Percentiles rank a stretch among this genome's conserved stretches.
Conservation (phyloP, 306 rosid species). For the Sicyos baderoa region DNA sequence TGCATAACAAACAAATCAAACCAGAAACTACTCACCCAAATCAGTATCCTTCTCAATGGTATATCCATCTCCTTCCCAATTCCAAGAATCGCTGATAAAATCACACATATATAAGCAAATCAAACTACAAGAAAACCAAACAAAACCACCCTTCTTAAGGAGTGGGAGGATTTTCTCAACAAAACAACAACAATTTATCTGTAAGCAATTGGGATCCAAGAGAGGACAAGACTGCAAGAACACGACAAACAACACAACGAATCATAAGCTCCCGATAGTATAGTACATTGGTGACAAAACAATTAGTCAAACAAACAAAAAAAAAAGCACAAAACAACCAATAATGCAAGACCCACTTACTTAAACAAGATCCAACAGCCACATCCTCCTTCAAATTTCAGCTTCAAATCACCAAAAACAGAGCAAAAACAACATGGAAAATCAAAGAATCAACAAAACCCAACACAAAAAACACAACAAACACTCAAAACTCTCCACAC, state of each 20-base stretch:
- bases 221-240: background rate
- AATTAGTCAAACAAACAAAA: background rate
- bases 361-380: conserved; percentile 37
- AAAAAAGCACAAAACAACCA: conserved; percentile 13
- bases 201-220: background rate
- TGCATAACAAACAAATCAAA: conserved; percentile 3
- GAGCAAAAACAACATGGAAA: background rate
- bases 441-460: conserved; percentile 7
- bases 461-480: background rate
- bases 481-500: background rate
- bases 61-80: conserved; percentile 46
- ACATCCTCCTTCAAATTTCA: conserved; percentile 18
- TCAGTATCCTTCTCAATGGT: conserved; percentile 34
- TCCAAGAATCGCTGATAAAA: conserved; percentile 44
- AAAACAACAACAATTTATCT: background rate
- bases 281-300: background rate
- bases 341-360: conserved; percentile 31
- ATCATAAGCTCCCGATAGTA: background rate
- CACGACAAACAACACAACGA: background rate
- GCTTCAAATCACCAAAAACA: conserved; percentile 8
- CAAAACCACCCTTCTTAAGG: too few relatives aligned
- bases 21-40: conserved; percentile 32
- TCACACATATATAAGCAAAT: conserved; percentile 1
- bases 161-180: background rate
- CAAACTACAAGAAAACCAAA: background rate